Base-by-base conservation (phyloP, 306 rosid species). In the Malus sieversii region DNA sequence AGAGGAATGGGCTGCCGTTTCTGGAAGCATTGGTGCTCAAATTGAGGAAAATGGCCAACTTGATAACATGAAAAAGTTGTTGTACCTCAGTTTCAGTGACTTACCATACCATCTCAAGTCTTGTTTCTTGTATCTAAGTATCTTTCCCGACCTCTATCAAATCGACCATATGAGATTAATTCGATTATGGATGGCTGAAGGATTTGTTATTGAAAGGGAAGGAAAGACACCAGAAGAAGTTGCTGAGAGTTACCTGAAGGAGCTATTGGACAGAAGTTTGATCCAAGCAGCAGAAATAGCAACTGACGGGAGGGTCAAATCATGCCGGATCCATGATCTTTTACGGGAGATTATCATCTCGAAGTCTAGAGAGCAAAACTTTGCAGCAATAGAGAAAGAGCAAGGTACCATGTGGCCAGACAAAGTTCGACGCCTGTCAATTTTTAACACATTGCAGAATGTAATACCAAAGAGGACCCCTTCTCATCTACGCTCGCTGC, bases 181-280 rank as follows among this genome's bases (percentile, higher is more conserved):
- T 79, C 86, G 88, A 16, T 19, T 89, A 70, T 85, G 91, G 94
- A 79, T 87, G 74, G 91, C 94, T 9, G 91, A 89, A 82, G 91
- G 90, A 10, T 85, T 89, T 82, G 88, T 89, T 23, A 70, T 32
- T 23, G 84, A 66, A 32, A 84, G 61, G 75, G 86, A 85, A 52
- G 88, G 90, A 48, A 82, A 35, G 76, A 89, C 88, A 23, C 51
- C 12, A 68, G 91, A 87, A 82, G 83, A 79, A 48, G 88, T 89
- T 77, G 94, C 90, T 61, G 86, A 82, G 51, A 67, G 83, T 76
- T 89, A 89, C 73, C 81, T 89, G 55, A 80, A 82, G 71, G 93
- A 87, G 85, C 84, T 89, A 40, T 46, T 89, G 81, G 70, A 85
- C 81, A 75, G 87, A 76, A 86, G 90, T 73, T 74, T 89, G 77